A percentile compares a stretch with the other conserved stretches of the same genome.
Conservation (phyloP, 2,329 filamentous ascomycete genomes). For the Orbilia ellipsospora region DNA sequence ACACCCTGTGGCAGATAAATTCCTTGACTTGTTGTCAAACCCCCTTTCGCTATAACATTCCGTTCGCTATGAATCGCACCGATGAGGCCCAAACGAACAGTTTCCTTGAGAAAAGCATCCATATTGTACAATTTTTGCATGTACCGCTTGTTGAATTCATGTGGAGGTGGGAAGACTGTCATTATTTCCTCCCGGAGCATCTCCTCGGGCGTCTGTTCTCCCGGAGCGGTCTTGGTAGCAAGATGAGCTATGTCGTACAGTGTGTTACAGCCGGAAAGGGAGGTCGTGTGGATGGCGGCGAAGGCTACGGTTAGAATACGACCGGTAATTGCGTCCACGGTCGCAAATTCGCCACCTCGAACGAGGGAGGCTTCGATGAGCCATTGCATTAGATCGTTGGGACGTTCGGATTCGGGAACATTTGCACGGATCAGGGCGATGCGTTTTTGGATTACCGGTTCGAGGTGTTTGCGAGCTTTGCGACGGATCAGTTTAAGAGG, state of each 20-base stretch:
- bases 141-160: conserved; percentile 50
- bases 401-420: conserved; percentile 49
- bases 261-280: conserved; percentile 43
- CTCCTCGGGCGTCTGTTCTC: conserved; percentile 29
- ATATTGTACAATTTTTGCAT: conserved; percentile 51
- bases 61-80: conserved; percentile 40
- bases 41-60: conserved; percentile 32
- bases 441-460: conserved; percentile 46
- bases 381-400: conserved; percentile 55
- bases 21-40: conserved; percentile 29
- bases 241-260: conserved; percentile 47
- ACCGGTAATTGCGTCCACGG: conserved; percentile 33
- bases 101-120: conserved; percentile 53
- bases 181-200: conserved; percentile 50
- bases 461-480: conserved; percentile 45
- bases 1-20: conserved; percentile 28
- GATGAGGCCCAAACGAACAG: conserved; percentile 26
- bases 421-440: conserved; percentile 34
- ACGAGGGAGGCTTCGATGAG: conserved; percentile 48
- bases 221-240: conserved; percentile 20
- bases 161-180: conserved; percentile 47
- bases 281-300: conserved; percentile 54
- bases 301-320: conserved; percentile 51
- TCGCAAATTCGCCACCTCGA: conserved; percentile 40
- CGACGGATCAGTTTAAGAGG: conserved; percentile 29